Evolutionary conservation across 164 flowering plant species (phyloP), one percentile per base, ranked within the genome.

Genomic region (Kalanchoe fedtschenkoi): DNA sequence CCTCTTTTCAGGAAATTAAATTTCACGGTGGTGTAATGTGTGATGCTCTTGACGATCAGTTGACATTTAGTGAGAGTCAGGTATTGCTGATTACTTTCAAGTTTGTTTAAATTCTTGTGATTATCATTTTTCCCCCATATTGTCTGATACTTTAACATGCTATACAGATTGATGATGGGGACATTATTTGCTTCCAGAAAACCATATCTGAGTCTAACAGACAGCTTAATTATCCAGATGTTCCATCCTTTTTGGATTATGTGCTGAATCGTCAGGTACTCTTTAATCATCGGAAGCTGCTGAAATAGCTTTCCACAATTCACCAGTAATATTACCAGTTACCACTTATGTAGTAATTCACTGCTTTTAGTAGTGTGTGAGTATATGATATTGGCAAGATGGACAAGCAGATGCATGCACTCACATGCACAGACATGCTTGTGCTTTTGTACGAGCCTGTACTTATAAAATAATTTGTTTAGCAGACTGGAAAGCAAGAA

Each of bases 111-210:
- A 22, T 15, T 29, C 19, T 11, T 39, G 9, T 15, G 1, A 16
- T 14, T 38, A 26, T 11, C 32, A 24, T 61, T 61, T n/a, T 13
- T 14, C 43, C 59, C 32, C 41, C 6, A 16, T 54, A 41, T n/a
- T 58, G 26, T 57, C 34, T 30, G 4, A 24, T 33, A 6, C 69
- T 34, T 39, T 34, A 46, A 10, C 44, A 33, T 22, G 66, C 16
- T 42, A 13, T 42, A n/a, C 78, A 88, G 96, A 84, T 88, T 67
- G 96, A 83, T 68, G 88, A 88, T 77, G 96, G 96, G 7, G 96
- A 88, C 42, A 86, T 86, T 4, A 64, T 88, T 63, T 86, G 91
- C 67, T 86, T 77, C 54, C 88, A 86, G 65, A 88, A 83, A 67
- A 34, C 78, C 69, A 60, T 67, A 34, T 43, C 57, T 65, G 81